phyloP scores from a whole-genome alignment of 257 asterid genomes.

The Lantana camara region DNA sequence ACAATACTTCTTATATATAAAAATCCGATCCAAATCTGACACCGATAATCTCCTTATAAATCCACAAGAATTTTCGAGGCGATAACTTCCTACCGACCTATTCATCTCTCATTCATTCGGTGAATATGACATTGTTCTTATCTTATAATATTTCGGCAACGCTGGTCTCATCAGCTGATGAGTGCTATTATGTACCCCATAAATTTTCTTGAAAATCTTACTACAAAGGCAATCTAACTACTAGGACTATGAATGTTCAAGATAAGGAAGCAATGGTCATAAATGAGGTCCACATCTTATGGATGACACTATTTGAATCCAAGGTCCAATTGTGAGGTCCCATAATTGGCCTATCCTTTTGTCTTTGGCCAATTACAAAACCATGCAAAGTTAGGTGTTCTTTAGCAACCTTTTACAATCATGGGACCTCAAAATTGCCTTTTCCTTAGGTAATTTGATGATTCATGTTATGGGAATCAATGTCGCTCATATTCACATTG shows the following conservation, averaged over 20 bases:
- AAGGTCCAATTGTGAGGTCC: neutral
- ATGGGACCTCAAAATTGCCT: slow-evolving; percentile 31
- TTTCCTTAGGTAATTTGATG: neutral
- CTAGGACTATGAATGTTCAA: slow-evolving; percentile 4
- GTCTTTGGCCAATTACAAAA: slow-evolving; percentile 22
- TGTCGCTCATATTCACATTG: neutral
- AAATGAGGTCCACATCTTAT: slow-evolving; percentile 10
- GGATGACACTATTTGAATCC: slow-evolving; percentile 5
- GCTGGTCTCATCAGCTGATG: too few species aligned
- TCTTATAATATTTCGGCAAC: too few species aligned
- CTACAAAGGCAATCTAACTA: slow-evolving; percentile 8
- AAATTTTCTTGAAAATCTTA: too few species aligned
- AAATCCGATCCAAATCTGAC: too few species aligned
- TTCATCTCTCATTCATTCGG: too few species aligned
- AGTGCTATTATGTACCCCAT: too few species aligned
- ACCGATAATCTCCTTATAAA: too few species aligned
- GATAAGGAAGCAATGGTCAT: slow-evolving; percentile 34
- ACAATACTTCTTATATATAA: too few species aligned
- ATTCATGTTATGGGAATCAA: neutral
- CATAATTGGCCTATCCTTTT: slow-evolving; percentile 15
- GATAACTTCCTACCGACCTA: too few species aligned
- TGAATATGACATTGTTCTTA: too few species aligned
- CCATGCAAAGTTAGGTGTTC: slow-evolving; percentile 22
- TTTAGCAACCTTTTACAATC: slow-evolving; percentile 15
- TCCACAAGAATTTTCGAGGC: too few species aligned